These are phyloP conservation scores for Aphanoascus verrucosus DNA, from an alignment of 2,329 filamentous ascomycete genomes.

Conservation along the genomic window DNA sequence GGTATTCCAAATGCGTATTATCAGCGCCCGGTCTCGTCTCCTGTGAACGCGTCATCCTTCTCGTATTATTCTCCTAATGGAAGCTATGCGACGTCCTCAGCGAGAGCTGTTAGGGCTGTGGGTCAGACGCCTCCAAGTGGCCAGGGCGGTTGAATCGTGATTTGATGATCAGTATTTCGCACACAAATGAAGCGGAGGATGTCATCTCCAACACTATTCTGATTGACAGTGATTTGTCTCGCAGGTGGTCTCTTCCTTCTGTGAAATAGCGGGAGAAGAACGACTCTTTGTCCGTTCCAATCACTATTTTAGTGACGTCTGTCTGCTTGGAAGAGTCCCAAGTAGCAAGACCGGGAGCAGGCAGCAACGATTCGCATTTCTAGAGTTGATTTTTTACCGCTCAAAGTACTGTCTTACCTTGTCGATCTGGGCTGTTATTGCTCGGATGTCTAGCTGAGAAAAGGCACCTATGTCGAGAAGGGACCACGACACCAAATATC, in stretches of 20 bases:
- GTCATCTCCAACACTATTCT: not conserved
- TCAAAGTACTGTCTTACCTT: too few species aligned
- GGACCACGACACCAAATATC: not conserved
- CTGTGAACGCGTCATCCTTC: constrained; percentile 1
- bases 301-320: too few species aligned
- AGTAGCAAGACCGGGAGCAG: too few species aligned
- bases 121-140: constrained; percentile 38
- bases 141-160: constrained; percentile 36
- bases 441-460: too few species aligned
- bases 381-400: too few species aligned
- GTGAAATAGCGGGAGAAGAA: too few species aligned
- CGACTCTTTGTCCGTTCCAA: too few species aligned
- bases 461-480: not conserved
- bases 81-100: not conserved
- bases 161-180: not conserved
- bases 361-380: too few species aligned
- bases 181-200: not conserved
- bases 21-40: not conserved
- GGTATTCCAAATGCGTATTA: not conserved
- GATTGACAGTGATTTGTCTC: too few species aligned
- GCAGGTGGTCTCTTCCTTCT: too few species aligned
- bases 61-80: not conserved
- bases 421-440: too few species aligned
- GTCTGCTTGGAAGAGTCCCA: too few species aligned
- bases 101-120: constrained; percentile 20